A percentile compares a stretch with the other conserved stretches of the same genome.
These are phyloP conservation scores for Suhomyces terraborum DNA, from an alignment of 1,139 yeast species.

Conservation along the genomic window DNA sequence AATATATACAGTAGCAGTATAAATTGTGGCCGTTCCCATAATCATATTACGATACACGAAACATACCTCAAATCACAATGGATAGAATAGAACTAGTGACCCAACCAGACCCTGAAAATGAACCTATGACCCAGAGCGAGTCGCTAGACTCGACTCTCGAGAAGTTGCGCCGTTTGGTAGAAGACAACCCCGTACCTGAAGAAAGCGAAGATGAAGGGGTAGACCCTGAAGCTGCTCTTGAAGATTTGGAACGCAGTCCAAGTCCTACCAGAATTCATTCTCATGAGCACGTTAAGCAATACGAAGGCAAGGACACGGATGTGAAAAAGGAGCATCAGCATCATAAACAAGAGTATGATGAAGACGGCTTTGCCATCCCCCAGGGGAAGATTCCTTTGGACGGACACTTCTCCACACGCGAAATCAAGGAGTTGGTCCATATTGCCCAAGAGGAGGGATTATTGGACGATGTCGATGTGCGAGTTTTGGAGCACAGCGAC, in stretches of 20 bases:
- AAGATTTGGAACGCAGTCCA: neutral
- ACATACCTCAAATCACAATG: constrained; percentile 8
- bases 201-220: constrained; percentile 5
- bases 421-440: constrained; percentile 33
- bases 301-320: neutral
- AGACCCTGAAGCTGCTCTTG: neutral
- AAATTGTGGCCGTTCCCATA: constrained; percentile 3
- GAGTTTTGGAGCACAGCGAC: constrained; percentile 28
- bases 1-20: constrained; percentile 1
- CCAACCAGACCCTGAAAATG: constrained; percentile 17
- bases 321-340: constrained; percentile 25
- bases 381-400: constrained; percentile 44
- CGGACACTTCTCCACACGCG: constrained; percentile 43
- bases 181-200: constrained; percentile 15
- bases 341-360: constrained; percentile 22
- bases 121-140: constrained; percentile 9
- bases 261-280: constrained; percentile 3
- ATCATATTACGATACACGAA: too few species aligned
- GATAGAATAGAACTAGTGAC: constrained; percentile 22
- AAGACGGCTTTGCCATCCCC: constrained; percentile 43
- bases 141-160: constrained; percentile 16
- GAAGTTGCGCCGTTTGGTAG: constrained; percentile 20
- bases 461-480: constrained; percentile 29
- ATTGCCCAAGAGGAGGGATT: constrained; percentile 37
- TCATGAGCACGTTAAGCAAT: constrained; percentile 3